Base-by-base conservation (phyloP, 2,329 filamentous ascomycete species). In the Aureobasidium melanogenum region DNA sequence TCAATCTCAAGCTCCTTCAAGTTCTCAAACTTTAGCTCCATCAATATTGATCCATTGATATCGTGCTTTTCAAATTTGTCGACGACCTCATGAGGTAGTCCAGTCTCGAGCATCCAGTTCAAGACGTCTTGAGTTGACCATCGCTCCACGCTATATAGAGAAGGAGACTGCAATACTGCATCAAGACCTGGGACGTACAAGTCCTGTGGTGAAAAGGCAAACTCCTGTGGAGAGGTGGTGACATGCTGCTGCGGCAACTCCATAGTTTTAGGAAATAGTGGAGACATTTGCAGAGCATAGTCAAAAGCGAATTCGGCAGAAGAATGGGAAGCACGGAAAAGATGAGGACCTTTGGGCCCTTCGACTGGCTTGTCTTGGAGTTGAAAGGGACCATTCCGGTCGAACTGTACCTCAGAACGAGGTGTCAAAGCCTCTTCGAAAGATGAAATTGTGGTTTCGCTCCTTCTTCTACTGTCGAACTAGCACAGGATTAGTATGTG, bases 11-110 rank as follows among this genome's bases (percentile, higher is more conserved):
- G 81, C 74, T 94, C 89, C 72, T 88, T 88, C 61, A 94, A 77
- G 68, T 94, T 92, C 65, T 96, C 91, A 67, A 93, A 92, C 70
- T 96, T 91, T 46, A 99, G 78, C n/a, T 93, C 91, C 57, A 96
- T 85, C 22, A 97, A 78, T 61, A 97, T 89, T 5, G 85, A 82
- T 15, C 93, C 93, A 28, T 88, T 91, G 72, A 99, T 97, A 71
- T 99, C 93, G 73, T 99, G 95, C 68, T 88, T 84, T 64, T 92
- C 82, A 69, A 99, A 97, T 67, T 88, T 89, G 69, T 95, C 87
- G 12, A 94, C 87, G 55, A 93, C 81, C 7, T 81, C 77, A 56
- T 84, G 77, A 71, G 96, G 92, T 71, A 96, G 86, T 67, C 89
- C 91, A 47, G 86, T 84, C 72, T 90, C 84, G 69, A 87, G 83